Base-by-base conservation (phyloP, 164 flowering plant genomes). In the Warburgia ugandensis region DNA sequence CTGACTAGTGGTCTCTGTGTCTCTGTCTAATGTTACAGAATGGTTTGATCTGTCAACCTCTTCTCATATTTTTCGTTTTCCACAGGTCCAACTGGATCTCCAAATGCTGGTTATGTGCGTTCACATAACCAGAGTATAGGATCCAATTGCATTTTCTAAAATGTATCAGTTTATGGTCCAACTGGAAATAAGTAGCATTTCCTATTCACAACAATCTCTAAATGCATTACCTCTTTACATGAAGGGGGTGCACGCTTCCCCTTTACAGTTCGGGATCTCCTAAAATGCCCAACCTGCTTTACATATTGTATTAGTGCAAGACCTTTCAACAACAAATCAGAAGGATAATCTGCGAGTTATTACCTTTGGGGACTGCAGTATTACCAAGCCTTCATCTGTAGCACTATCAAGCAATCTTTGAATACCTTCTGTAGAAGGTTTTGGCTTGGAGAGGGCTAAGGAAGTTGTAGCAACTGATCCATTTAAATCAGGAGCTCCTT, bases 191-290 rank as follows among this genome's bases (percentile, higher is more conserved):
- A n/a, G n/a, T n/a, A n/a, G n/a, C n/a, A n/a, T n/a, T n/a, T n/a
- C n/a, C n/a, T n/a, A n/a, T n/a, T n/a, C n/a, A n/a, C n/a, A n/a
- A n/a, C n/a, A n/a, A n/a, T n/a, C n/a, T n/a, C n/a, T n/a, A n/a
- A n/a, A n/a, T n/a, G n/a, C n/a, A n/a, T 21, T 75, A 83, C 94
- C 91, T 84, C 91, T 73, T 79, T 71, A 66, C 96, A 88, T 43
- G 84, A 42, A 35, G 86, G 91, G 50, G 91, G 89, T 23, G 72
- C 74, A 50, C 76, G 77, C 54, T 77, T 82, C 54, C 81, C 84
- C 68, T 88, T 88, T 50, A 79, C 75, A 41, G 83, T 76, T 53
- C 83, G 71, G 47, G 79, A 80, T 67, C 80, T 76, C 61, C 82
- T 65, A 64, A 85, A 88, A 49, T 27, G 67, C 3, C 97, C 97